These are phyloP conservation scores for Mediolabrus comicus DNA, from an alignment of 108 stramenopile species.

Conservation along the genomic window DNA sequence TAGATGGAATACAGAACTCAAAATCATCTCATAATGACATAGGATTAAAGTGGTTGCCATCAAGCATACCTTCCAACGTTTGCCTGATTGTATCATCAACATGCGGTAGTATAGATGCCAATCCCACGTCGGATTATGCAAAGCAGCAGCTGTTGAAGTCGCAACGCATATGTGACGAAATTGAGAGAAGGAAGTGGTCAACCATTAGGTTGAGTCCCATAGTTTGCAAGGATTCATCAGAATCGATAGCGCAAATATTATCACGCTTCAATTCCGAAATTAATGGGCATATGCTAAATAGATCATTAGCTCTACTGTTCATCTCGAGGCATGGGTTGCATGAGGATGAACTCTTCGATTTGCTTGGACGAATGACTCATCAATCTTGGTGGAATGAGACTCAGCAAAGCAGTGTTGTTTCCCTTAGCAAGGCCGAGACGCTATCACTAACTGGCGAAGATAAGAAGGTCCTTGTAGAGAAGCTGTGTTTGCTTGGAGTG, in stretches of 20 bases:
- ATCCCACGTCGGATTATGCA: too few relatives aligned
- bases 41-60: conserved; percentile 65
- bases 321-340: conserved; percentile 59
- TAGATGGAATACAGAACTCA: conserved; percentile 63
- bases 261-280: too few relatives aligned
- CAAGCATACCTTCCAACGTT: conserved; percentile 45
- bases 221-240: too few relatives aligned
- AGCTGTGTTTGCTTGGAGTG: conserved; percentile 20
- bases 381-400: conserved; percentile 17
- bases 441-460: conserved; percentile 3
- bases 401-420: too few relatives aligned
- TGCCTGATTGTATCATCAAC: conserved; percentile 62
- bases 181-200: conserved; percentile 41
- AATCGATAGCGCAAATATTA: too few relatives aligned
- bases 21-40: conserved; percentile 47
- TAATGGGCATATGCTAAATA: conserved; percentile 41
- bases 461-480: conserved; percentile 11
- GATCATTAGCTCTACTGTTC: conserved; percentile 52
- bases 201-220: conserved; percentile 1
- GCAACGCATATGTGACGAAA: conserved; percentile 24
- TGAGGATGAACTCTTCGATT: conserved; percentile 50
- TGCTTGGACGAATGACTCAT: conserved; percentile 32
- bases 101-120: too few relatives aligned
- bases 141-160: too few relatives aligned
- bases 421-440: background rate